A percentile compares a stretch with the other conserved stretches of the same genome.
These are phyloP conservation scores for Arthrobotrys megalospora DNA, from an alignment of 2,329 filamentous ascomycete species.

Conservation along the genomic window DNA sequence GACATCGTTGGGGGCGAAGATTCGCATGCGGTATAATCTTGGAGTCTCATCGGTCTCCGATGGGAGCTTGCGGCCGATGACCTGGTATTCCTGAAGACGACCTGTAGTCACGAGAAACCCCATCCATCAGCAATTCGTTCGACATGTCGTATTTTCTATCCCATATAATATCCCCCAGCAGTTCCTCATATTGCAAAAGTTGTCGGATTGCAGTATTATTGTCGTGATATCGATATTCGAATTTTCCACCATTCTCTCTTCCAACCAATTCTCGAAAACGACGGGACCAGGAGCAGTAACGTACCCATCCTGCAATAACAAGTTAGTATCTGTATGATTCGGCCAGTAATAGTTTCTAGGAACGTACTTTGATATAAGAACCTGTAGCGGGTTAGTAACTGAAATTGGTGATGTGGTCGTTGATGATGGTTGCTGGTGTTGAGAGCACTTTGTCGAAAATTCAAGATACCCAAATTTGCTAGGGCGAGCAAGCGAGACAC, in stretches of 20 bases:
- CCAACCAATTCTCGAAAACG: conserved; percentile 24
- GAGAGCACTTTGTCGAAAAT: conserved; percentile 47
- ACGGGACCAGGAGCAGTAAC: conserved; percentile 66
- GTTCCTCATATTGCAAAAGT: conserved; percentile 17
- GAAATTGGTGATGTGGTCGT: conserved; percentile 49
- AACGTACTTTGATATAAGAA: conserved; percentile 65
- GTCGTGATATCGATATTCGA: conserved; percentile 25
- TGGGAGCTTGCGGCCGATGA: conserved; percentile 99
- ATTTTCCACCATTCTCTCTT: conserved; percentile 19
- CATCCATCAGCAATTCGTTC: conserved; percentile 66
- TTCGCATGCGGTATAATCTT: conserved; percentile 99
- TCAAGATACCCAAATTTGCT: conserved; percentile 61
- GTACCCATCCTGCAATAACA: conserved; percentile 74
- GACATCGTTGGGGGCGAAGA: conserved; percentile 97
- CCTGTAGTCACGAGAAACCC: conserved; percentile 72
- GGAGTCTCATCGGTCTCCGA: conserved; percentile 96
- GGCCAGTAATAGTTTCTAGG: conserved; percentile 65
- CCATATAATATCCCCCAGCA: conserved; percentile 1
- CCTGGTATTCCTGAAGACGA: conserved; percentile 99
- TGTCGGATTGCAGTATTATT: conserved; percentile 25
- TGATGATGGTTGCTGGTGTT: conserved; percentile 48
- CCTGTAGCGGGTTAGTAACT: conserved; percentile 51
- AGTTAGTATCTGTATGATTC: conserved; percentile 65
- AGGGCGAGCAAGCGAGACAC: conserved; percentile 44
- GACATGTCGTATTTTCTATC: conserved; percentile 52